A percentile compares a stretch with the other conserved stretches of the same genome.
Evolutionary conservation across 805 yeast genomes (phyloP).

Genomic region (Metschnikowia noctiluminum): DNA sequence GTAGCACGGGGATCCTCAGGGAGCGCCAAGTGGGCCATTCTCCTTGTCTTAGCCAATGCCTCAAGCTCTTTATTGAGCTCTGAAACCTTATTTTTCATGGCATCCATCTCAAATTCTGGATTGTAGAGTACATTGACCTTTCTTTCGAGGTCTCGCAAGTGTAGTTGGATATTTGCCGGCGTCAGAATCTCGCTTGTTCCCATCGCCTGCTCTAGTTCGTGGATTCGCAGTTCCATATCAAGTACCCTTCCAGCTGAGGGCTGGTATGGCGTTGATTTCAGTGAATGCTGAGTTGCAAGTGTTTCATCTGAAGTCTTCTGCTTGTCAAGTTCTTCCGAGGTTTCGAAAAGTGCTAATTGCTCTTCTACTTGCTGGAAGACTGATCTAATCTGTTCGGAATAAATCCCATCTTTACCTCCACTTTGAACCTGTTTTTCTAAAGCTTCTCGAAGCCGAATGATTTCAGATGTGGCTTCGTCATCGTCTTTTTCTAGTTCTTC

Average conservation of each 20-base stretch:
- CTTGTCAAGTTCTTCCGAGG: not conserved
- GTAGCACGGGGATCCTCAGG: not conserved
- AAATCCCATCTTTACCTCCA: conserved; percentile 4
- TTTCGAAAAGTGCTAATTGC: conserved; percentile 1
- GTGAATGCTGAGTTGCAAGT: not conserved
- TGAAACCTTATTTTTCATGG: conserved; percentile 24
- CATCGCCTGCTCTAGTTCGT: conserved; percentile 20
- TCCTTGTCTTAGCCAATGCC: conserved; percentile 18
- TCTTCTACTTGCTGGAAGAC: conserved; percentile 1
- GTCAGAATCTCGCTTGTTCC: conserved; percentile 17
- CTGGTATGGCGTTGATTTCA: not conserved
- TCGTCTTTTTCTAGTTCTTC: conserved; percentile 28
- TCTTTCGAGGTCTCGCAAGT: conserved; percentile 30
- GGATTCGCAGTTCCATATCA: conserved; percentile 26
- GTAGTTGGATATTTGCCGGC: conserved; percentile 21
- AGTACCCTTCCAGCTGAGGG: conserved; percentile 7
- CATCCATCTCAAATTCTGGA: conserved; percentile 29
- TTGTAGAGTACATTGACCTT: conserved; percentile 33
- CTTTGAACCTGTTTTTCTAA: conserved; percentile 4
- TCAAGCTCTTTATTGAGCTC: conserved; percentile 27
- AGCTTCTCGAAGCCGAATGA: not conserved
- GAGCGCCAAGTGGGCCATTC: conserved; percentile 16
- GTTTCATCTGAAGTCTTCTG: not conserved
- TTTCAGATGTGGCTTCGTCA: conserved; percentile 3
- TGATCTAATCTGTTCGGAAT: not conserved